These are phyloP conservation scores for Naganishia cerealis DNA, from an alignment of 1,284 basidiomycete genomes.

Conservation along the genomic window DNA sequence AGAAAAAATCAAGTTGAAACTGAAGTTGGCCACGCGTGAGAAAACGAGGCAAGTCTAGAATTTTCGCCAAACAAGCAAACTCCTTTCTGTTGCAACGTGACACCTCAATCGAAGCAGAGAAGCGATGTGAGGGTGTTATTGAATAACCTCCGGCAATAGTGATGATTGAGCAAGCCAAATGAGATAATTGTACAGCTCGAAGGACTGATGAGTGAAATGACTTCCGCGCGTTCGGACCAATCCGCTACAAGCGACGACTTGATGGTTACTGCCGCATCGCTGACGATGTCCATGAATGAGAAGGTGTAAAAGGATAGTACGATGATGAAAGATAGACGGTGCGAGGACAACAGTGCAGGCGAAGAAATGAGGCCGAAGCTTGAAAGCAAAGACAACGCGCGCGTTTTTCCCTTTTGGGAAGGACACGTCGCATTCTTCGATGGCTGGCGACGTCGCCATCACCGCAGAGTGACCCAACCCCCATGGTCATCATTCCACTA, in stretches of 20 bases:
- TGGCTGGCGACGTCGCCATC: conserved; percentile 9
- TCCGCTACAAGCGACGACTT: conserved; percentile 3
- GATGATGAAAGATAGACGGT: neutral
- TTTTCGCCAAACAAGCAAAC: neutral
- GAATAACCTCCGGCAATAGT: neutral
- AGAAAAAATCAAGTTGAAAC: neutral
- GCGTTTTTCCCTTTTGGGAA: conserved; percentile 1
- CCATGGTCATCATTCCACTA: neutral
- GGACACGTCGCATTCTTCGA: neutral
- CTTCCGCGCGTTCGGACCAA: conserved; percentile 6
- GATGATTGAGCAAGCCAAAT: neutral
- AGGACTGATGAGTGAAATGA: conserved; percentile 1
- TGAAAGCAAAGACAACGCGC: neutral
- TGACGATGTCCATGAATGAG: neutral
- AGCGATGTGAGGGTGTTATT: neutral
- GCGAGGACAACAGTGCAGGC: neutral
- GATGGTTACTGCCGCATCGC: neutral
- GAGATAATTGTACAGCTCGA: conserved; percentile 6
- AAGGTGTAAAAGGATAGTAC: neutral
- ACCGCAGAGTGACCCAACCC: neutral
- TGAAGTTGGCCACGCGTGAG: neutral
- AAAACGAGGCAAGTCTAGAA: neutral
- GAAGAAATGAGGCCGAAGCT: neutral
- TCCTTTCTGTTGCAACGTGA: neutral
- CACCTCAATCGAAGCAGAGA: neutral